Percentiles rank a stretch among this genome's conserved stretches.
phyloP scores from a whole-genome alignment of 2,329 filamentous ascomycete species.

The Neurospora crassa region DNA sequence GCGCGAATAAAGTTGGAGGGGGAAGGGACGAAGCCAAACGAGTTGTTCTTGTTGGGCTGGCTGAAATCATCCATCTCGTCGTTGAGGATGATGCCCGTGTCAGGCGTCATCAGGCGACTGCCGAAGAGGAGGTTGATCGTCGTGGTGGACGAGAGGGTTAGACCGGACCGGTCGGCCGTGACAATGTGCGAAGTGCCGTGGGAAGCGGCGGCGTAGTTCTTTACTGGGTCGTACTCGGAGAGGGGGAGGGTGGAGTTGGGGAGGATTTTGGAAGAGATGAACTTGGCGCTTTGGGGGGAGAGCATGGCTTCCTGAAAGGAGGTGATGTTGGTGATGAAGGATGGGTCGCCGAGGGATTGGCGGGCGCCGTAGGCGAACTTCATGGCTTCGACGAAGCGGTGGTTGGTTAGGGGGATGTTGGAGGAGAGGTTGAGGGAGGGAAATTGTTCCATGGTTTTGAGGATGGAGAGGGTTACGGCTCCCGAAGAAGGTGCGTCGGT shows the following conservation, averaged over 20 bases:
- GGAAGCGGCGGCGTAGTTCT: constrained; percentile 54
- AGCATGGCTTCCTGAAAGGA: constrained; percentile 61
- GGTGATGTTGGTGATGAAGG: constrained; percentile 55
- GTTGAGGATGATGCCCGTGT: constrained; percentile 74
- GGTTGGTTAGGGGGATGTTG: constrained; percentile 58
- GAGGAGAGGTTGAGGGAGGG: constrained; percentile 38
- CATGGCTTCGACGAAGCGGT: constrained; percentile 80
- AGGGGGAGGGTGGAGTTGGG: constrained; percentile 64
- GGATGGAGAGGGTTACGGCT: constrained; percentile 59
- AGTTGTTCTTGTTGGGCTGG: constrained; percentile 66
- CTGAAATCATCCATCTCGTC: constrained; percentile 74
- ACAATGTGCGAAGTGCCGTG: constrained; percentile 69
- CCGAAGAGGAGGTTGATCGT: constrained; percentile 87
- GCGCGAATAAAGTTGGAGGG: constrained; percentile 74
- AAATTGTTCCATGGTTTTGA: constrained; percentile 81
- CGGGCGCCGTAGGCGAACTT: constrained; percentile 79
- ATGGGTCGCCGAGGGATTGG: constrained; percentile 73
- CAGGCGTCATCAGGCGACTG: constrained; percentile 65
- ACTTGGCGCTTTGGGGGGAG: constrained; percentile 44
- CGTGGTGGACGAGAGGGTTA: constrained; percentile 74
- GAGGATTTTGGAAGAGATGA: constrained; percentile 57
- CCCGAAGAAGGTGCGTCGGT: constrained; percentile 72
- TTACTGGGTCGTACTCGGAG: constrained; percentile 62
- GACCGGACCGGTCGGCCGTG: constrained; percentile 59
- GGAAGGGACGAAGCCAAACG: constrained; percentile 76